These are phyloP conservation scores for Arxiozyma bovina DNA, from an alignment of 1,139 yeast species.

Conservation along the genomic window DNA sequence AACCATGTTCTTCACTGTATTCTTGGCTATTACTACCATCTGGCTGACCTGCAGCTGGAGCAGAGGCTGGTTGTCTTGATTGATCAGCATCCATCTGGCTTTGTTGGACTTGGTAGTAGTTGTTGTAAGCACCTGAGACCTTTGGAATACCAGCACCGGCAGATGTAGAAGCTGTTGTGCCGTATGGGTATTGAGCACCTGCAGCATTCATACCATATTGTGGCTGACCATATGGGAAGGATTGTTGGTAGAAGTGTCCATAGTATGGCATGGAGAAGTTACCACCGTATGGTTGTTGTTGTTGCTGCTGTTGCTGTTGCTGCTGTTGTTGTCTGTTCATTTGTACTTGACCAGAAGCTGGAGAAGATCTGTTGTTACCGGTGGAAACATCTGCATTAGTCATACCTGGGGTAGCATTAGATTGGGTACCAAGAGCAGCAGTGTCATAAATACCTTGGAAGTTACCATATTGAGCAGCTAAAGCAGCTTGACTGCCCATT, in stretches of 20 bases:
- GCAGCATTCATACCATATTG: constrained; percentile 23
- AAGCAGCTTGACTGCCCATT: constrained; percentile 7
- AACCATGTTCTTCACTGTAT: constrained; percentile 15
- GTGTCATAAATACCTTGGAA: constrained; percentile 4
- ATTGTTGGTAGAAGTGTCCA: constrained; percentile 28
- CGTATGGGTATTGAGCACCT: constrained; percentile 29
- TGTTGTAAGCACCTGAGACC: constrained; percentile 18
- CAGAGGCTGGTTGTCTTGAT: constrained; percentile 8
- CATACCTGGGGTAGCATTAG: constrained; percentile 18
- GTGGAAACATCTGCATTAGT: constrained; percentile 14
- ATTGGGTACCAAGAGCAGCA: constrained; percentile 9
- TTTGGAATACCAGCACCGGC: constrained; percentile 15
- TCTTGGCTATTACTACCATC: constrained; percentile 12
- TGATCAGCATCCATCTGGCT: constrained; percentile 18
- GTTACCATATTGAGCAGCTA: constrained; percentile 3
- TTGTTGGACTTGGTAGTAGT: constrained; percentile 23
- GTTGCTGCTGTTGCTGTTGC: constrained; percentile 9
- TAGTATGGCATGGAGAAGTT: constrained; percentile 26
- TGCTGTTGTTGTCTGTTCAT: constrained; percentile 9
- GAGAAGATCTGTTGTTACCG: constrained; percentile 1
- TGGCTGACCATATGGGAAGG: constrained; percentile 30
- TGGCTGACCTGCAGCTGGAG: constrained; percentile 6
- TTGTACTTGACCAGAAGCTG: constrained; percentile 4
- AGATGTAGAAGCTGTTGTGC: constrained; percentile 4
- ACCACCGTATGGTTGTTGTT: constrained; percentile 23